These are phyloP conservation scores for Colletotrichum destructivum DNA, from an alignment of 2,329 filamentous ascomycete genomes.

Conservation along the genomic window DNA sequence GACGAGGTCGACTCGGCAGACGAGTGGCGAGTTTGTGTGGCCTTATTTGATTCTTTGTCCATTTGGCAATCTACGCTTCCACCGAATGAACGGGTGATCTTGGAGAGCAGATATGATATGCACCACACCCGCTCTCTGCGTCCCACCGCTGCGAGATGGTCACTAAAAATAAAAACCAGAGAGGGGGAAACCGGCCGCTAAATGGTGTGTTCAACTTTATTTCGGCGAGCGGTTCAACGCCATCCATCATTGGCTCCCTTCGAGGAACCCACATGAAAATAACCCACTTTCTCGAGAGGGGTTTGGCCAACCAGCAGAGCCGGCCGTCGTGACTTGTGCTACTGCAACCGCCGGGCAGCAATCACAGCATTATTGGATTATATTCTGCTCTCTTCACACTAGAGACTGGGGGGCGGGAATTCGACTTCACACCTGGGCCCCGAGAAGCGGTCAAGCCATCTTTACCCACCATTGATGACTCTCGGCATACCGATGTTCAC, in stretches of 20 bases:
- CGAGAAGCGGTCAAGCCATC: conserved; percentile 16
- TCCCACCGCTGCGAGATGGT: conserved; percentile 31
- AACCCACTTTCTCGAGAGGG: neutral
- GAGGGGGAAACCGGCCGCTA: conserved; percentile 3
- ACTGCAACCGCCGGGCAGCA: conserved; percentile 39
- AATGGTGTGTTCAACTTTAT: conserved; percentile 38
- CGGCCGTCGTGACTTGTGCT: conserved; percentile 33
- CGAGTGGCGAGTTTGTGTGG: conserved; percentile 13
- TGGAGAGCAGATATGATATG: conserved; percentile 11
- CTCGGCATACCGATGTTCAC: conserved; percentile 7
- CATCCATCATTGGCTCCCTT: conserved; percentile 32
- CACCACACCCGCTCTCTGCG: conserved; percentile 24
- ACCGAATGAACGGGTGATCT: conserved; percentile 5
- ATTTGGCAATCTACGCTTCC: conserved; percentile 12
- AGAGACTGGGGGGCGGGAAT: neutral
- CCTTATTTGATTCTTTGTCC: conserved; percentile 17
- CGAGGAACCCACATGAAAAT: conserved; percentile 14
- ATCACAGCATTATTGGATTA: conserved; percentile 29
- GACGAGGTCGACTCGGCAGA: conserved; percentile 7
- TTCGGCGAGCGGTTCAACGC: conserved; percentile 35
- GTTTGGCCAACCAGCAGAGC: conserved; percentile 32
- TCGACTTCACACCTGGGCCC: neutral
- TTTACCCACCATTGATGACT: neutral
- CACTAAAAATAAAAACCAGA: conserved; percentile 36
- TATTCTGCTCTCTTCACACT: neutral